Conservation (phyloP, 2,329 filamentous ascomycete genomes). For the Aspergillus fructus region DNA sequence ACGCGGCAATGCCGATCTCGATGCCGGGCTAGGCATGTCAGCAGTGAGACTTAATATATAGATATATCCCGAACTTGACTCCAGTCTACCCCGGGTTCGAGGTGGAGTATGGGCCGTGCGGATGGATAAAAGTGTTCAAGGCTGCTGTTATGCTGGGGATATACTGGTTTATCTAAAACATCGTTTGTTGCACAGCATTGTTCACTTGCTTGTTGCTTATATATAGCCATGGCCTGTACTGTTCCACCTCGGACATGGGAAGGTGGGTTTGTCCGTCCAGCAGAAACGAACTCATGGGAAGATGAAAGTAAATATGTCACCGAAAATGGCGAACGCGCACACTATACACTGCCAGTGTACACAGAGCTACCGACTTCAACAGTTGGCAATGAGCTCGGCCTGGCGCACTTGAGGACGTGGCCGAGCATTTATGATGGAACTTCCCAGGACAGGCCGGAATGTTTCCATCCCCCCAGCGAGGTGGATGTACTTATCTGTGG, state of each 20-base stretch:
- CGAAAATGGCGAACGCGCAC: not conserved
- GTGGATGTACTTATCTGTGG: constrained; percentile 9
- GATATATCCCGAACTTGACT: not conserved
- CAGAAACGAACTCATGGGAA: not conserved
- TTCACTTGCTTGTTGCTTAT: too few species aligned
- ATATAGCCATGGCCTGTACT: not conserved
- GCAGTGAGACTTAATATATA: not conserved
- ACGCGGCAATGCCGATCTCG: not conserved
- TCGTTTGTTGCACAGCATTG: not conserved
- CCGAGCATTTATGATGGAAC: constrained; percentile 5
- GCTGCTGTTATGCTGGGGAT: not conserved
- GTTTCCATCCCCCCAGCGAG: not conserved
- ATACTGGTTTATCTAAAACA: not conserved
- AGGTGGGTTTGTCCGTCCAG: not conserved
- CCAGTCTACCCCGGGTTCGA: not conserved
- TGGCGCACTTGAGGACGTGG: constrained; percentile 1
- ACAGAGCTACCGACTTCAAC: not conserved
- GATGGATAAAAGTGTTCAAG: not conserved
- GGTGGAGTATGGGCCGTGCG: not conserved
- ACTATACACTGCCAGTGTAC: not conserved
- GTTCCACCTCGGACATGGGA: not conserved
- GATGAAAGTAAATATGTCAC: not conserved
- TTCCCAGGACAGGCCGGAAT: not conserved
- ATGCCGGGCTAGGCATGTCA: not conserved
- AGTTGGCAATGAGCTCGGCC: not conserved